A percentile compares a stretch with the other conserved stretches of the same genome.
Evolutionary conservation across 1,284 basidiomycete species (phyloP).

Genomic region (Mycena citricolor): DNA sequence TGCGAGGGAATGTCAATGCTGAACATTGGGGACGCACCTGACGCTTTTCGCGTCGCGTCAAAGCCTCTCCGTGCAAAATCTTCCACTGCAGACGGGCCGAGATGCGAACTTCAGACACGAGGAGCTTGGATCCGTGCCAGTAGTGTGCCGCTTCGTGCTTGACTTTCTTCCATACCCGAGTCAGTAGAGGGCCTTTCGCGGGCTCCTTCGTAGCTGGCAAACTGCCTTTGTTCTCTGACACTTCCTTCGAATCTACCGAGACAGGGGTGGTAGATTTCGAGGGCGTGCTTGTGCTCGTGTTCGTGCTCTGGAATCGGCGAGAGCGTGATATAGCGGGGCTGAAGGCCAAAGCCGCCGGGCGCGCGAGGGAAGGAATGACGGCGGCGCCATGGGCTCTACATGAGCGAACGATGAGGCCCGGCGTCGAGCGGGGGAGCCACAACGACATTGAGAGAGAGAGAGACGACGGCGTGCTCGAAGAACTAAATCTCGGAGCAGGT

Average conservation of each 20-base stretch:
- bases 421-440: constrained; percentile 58
- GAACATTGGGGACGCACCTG: constrained; percentile 59
- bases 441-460: no score
- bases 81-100: constrained; percentile 88
- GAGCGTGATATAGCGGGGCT: constrained; percentile 25
- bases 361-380: constrained; percentile 26
- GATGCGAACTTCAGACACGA: constrained; percentile 94
- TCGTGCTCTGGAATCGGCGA: constrained; percentile 31
- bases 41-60: constrained; percentile 92
- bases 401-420: constrained; percentile 44
- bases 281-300: no score
- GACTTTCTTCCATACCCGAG: constrained; percentile 83
- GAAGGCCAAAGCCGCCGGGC: constrained; percentile 26
- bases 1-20: no score
- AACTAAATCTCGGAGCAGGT: constrained; percentile 4
- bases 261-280: constrained; percentile 25
- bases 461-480: constrained; percentile 15
- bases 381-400: constrained; percentile 33
- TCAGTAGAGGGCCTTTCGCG: constrained; percentile 50
- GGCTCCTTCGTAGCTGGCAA: constrained; percentile 52
- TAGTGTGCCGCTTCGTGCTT: constrained; percentile 97
- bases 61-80: constrained; percentile 85
- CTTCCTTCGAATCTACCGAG: constrained; percentile 25
- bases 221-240: constrained; percentile 45
- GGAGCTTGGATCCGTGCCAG: constrained; percentile 94